Evolutionary conservation across 257 asterid species (phyloP).

Genomic region (Gentiana macrophylla): DNA sequence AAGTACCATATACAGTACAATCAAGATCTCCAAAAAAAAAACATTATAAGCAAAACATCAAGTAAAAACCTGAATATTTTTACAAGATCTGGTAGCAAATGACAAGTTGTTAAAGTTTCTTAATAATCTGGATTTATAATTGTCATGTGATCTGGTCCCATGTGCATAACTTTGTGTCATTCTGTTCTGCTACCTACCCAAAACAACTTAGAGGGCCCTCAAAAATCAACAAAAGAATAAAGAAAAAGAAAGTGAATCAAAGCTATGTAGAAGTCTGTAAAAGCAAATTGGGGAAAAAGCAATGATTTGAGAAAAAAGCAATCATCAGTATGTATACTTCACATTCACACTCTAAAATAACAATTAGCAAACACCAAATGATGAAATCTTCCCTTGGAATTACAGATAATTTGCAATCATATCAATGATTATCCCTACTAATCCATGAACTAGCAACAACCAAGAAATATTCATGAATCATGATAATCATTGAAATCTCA

Average conservation of each 20-base stretch:
- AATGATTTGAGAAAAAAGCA: neutral
- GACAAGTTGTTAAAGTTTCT: constrained; percentile 1
- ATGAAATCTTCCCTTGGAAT: constrained; percentile 4
- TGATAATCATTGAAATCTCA: too few species aligned
- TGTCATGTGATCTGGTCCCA: constrained; percentile 22
- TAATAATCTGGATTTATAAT: constrained; percentile 8
- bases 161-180: constrained; percentile 9
- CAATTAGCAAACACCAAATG: neutral
- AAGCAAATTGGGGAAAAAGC: constrained; percentile 8
- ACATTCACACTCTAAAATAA: neutral
- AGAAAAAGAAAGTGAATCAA: constrained; percentile 4
- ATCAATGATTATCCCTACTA: neutral
- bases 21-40: constrained; percentile 34
- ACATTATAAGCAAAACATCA: neutral
- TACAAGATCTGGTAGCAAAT: constrained; percentile 13
- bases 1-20: constrained; percentile 1
- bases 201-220: constrained; percentile 22
- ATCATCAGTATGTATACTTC: neutral
- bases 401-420: constrained; percentile 5
- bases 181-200: constrained; percentile 13
- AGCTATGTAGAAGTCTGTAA: constrained; percentile 13
- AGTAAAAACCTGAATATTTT: constrained; percentile 5
- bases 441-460: too few species aligned
- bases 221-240: constrained; percentile 9
- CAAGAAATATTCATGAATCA: too few species aligned